Evolutionary conservation across 768 basidiomycete genomes (phyloP), one percentile per base, ranked within the genome.

Genomic region (Tephrocybe rancida): DNA sequence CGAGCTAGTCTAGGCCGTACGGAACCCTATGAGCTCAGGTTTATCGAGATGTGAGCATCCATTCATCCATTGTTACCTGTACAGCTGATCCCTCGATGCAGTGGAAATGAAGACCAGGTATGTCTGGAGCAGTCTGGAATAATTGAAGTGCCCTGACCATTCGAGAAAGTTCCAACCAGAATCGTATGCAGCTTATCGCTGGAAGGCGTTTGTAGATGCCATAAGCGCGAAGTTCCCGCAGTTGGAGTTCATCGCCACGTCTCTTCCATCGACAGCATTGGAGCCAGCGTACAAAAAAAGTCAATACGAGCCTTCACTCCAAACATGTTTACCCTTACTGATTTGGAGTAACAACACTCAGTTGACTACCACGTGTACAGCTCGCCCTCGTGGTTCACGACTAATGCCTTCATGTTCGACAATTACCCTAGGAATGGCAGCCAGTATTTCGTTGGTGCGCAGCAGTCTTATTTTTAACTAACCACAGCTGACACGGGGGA

Each of bases 291-390:
- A 82, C n/a, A 68, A 61, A 44, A 65, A 65, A 51, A 68, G 67
- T 70, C 18, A 10, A 58, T 45, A 22, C 10, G 34, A 38, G 16
- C 21, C 8, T 44, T 22, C 10, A 29, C 7, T 27, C 19, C 18
- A 10, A 5, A 14, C 2, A 32, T 42, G n/a, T 44, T 16, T 24
- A 24, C 22, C 6, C 22, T 19, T 11, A 48, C 32, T 38, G 5
- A 46, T 22, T 8, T 50, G 9, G 34, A 19, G 22, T 32, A 30
- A 42, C 27, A 46, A 39, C 26, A 27, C 52, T 60, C 70, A 61
- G 83, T 80, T 54, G 83, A 84, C 52, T 77, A 80, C 22, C 83
- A 84, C 44, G 65, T 76, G 45, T 83, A 84, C 58, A 73, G 72
- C 58, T 77, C 79, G 0, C 79, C 80, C 3, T 61, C 73, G 62